Evolutionary conservation across 495 filamentous ascomycete species (phyloP).

Genomic region (Sphaerosporella brunnea): DNA sequence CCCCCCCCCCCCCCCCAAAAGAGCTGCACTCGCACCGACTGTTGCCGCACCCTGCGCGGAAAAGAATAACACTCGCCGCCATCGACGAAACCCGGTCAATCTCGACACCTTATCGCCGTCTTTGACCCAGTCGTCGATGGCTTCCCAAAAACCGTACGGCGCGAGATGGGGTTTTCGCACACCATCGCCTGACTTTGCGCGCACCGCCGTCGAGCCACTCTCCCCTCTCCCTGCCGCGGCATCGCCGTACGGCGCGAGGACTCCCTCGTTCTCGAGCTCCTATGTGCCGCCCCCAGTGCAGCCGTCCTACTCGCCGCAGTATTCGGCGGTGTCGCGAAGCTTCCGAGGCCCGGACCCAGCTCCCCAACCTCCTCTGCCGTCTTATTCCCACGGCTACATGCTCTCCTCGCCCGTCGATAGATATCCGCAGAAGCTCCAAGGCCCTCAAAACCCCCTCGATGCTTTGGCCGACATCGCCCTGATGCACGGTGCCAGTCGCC

Average conservation of each 20-base stretch:
- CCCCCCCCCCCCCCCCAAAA: too few species aligned
- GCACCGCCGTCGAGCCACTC: slow-evolving; percentile 19
- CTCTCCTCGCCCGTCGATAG: not conserved
- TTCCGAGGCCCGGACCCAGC: not conserved
- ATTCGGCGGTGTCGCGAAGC: slow-evolving; percentile 1
- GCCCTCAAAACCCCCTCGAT: not conserved
- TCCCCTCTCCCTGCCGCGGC: slow-evolving; percentile 11
- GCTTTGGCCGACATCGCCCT: slow-evolving; percentile 5
- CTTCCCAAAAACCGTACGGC: slow-evolving; percentile 15
- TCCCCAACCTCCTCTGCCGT: not conserved
- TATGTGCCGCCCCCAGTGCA: not conserved
- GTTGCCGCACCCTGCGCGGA: slow-evolving; percentile 4
- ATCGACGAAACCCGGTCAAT: slow-evolving; percentile 8
- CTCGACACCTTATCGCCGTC: slow-evolving; percentile 6
- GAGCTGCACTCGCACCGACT: too few species aligned
- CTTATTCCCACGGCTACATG: not conserved
- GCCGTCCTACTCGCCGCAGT: not conserved
- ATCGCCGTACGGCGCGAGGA: not conserved
- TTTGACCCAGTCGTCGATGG: slow-evolving; percentile 14
- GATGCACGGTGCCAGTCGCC: not conserved
- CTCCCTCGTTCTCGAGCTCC: not conserved
- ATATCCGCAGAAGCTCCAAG: not conserved
- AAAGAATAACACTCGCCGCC: too few species aligned
- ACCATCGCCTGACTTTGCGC: slow-evolving; percentile 24
- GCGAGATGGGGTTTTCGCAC: slow-evolving; percentile 23